Conservation (phyloP, 1,284 basidiomycete genomes). For the Ceratobasidium papillatum region DNA sequence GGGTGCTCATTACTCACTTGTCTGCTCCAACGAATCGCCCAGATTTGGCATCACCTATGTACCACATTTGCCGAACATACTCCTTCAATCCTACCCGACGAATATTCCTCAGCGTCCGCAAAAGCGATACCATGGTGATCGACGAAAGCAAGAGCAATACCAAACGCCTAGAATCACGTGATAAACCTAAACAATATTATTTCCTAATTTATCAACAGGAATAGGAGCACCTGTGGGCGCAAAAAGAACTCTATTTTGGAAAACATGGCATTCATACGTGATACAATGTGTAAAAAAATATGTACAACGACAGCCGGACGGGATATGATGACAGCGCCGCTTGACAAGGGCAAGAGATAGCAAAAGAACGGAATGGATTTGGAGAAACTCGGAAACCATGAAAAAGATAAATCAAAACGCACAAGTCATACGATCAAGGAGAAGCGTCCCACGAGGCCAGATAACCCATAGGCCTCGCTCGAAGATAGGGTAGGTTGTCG, state of each 20-base stretch:
- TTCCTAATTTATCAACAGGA: background rate
- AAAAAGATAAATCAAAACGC: conserved; percentile 37
- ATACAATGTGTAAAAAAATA: conserved; percentile 38
- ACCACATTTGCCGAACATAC: conserved; percentile 87
- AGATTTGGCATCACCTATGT: conserved; percentile 91
- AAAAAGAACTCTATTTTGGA: background rate
- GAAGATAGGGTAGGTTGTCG: background rate
- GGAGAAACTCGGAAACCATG: conserved; percentile 31
- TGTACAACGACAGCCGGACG: conserved; percentile 31
- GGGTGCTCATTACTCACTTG: conserved; percentile 64
- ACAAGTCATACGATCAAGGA: conserved; percentile 16
- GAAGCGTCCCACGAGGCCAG: conserved; percentile 32
- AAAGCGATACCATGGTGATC: conserved; percentile 70
- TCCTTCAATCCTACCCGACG: conserved; percentile 77
- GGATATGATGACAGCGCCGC: conserved; percentile 34
- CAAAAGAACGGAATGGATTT: background rate
- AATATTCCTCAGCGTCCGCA: conserved; percentile 77
- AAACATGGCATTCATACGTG: conserved; percentile 37
- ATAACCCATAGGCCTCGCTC: background rate
- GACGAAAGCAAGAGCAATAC: background rate
- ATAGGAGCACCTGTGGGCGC: background rate
- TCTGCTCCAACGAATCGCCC: conserved; percentile 83
- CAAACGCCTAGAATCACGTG: conserved; percentile 16
- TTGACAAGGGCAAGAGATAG: conserved; percentile 17
- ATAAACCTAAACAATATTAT: background rate